These are phyloP conservation scores for Blastobotrys chiropterorum DNA, from an alignment of 805 yeast genomes.

Conservation along the genomic window DNA sequence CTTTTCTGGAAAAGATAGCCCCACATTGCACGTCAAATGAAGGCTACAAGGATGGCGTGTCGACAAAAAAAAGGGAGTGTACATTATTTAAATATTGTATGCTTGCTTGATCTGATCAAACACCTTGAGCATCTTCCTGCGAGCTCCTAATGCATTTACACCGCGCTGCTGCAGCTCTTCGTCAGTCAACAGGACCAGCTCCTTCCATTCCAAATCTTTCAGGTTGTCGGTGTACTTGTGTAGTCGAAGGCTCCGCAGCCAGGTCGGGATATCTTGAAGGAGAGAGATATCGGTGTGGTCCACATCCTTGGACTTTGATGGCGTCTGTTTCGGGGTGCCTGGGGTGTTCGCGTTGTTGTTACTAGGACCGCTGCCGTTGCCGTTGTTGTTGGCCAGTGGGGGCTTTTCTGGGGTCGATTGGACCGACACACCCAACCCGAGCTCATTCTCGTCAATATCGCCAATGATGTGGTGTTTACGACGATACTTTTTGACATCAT, in stretches of 20 bases:
- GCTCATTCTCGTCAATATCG: constrained; percentile 13
- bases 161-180: constrained; percentile 68
- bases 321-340: not conserved
- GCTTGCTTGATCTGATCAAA: constrained; percentile 72
- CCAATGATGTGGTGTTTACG: constrained; percentile 13
- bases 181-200: constrained; percentile 66
- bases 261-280: constrained; percentile 75
- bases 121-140: constrained; percentile 87
- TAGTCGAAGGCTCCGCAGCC: constrained; percentile 83
- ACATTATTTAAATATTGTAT: constrained; percentile 20
- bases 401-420: not conserved
- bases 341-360: not conserved
- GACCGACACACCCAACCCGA: constrained; percentile 5
- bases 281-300: constrained; percentile 28
- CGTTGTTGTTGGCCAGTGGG: constrained; percentile 15
- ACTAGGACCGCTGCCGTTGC: not conserved
- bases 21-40: too few relatives aligned
- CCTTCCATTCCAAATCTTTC: constrained; percentile 70
- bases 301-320: constrained; percentile 8
- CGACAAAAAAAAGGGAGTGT: too few relatives aligned
- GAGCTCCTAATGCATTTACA: constrained; percentile 90
- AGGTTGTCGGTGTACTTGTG: constrained; percentile 91
- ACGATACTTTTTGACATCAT: constrained; percentile 29
- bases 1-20: too few relatives aligned
- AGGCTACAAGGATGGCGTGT: too few relatives aligned